Evolutionary conservation across 164 flowering plant genomes (phyloP), one percentile per base, ranked within the genome.

Genomic region (Piper longum): DNA sequence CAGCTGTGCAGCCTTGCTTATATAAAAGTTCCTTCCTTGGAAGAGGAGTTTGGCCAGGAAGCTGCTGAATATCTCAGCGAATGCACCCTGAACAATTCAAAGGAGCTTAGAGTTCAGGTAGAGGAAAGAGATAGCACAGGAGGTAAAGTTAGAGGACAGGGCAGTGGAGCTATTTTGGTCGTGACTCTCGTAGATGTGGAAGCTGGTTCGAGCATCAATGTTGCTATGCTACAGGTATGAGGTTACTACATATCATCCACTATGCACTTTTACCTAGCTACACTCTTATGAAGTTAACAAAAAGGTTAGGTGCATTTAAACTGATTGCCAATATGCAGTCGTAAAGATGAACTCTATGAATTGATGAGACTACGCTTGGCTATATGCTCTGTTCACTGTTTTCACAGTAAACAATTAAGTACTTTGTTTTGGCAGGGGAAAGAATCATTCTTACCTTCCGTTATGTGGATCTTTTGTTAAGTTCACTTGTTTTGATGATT

Each of bases 111-210:
- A 71, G 96, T 93, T 41, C 71, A 68, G 71, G 73, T 95, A 43
- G 99, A 89, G 66, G 97, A 89, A 19, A 79, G 80, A 68, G 99
- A 95, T 73, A 64, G 82, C 13, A 86, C 98, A 3, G 96, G 90
- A 56, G 99, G 99, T 51, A 91, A 89, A 75, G 81, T 77, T 3
- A 91, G 84, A 73, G 99, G 99, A 17, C 96, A 89, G 78, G 98
- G 98, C 69, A 91, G 93, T 65, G 98, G 99, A n/a, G 68, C 85
- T 0, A 66, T 85, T 16, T 81, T 86, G 39, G 52, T 74, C 59
- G 96, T 95, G 4, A 87, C 85, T 36, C 74, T 95, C 64, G 75
- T 82, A 39, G 90, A 82, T 64, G 78, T 67, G n/a, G 87, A 89
- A 66, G 75, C 80, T 65, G 90, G 82, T 54, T 66, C 76, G 44